Percentiles rank a stretch among this genome's conserved stretches.
Conservation (phyloP, 2,329 filamentous ascomycete species). For the Ophiostoma sp. region DNA sequence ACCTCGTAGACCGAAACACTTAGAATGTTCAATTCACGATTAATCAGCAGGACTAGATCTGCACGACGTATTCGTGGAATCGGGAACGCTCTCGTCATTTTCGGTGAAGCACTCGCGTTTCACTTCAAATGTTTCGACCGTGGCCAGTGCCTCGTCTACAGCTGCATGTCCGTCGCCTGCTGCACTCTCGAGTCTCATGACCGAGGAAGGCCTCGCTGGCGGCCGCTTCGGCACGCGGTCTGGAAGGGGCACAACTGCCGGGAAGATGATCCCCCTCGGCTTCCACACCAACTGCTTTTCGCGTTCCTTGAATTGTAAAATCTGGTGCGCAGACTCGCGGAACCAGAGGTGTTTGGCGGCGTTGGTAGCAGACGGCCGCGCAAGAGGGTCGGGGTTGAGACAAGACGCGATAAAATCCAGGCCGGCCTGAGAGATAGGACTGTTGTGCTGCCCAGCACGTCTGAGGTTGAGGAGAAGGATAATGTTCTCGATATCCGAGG, state of each 20-base stretch:
- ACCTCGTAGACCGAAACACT: not conserved
- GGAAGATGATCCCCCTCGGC: conserved; percentile 25
- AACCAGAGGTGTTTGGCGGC: conserved; percentile 25
- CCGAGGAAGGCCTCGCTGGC: not conserved
- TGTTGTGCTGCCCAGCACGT: conserved; percentile 4
- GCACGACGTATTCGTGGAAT: not conserved
- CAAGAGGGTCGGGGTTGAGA: conserved; percentile 19
- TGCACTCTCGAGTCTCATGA: not conserved
- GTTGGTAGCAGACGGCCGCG: conserved; percentile 21
- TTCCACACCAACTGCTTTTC: conserved; percentile 23
- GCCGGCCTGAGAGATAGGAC: conserved; percentile 22
- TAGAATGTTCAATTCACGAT: not conserved
- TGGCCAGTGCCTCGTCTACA: not conserved
- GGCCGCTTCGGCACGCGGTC: not conserved
- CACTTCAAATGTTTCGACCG: not conserved
- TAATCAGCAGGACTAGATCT: not conserved
- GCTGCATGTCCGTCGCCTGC: not conserved
- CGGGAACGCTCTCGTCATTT: not conserved
- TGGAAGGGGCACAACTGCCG: conserved; percentile 23
- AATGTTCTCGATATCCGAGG: conserved; percentile 21
- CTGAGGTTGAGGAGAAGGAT: conserved; percentile 21
- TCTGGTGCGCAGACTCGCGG: conserved; percentile 15
- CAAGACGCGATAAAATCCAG: conserved; percentile 25
- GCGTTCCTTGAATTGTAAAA: conserved; percentile 19
- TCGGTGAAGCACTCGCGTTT: not conserved